Base-by-base conservation (phyloP, 2,329 filamentous ascomycete species). In the Ramularia endophylla region DNA sequence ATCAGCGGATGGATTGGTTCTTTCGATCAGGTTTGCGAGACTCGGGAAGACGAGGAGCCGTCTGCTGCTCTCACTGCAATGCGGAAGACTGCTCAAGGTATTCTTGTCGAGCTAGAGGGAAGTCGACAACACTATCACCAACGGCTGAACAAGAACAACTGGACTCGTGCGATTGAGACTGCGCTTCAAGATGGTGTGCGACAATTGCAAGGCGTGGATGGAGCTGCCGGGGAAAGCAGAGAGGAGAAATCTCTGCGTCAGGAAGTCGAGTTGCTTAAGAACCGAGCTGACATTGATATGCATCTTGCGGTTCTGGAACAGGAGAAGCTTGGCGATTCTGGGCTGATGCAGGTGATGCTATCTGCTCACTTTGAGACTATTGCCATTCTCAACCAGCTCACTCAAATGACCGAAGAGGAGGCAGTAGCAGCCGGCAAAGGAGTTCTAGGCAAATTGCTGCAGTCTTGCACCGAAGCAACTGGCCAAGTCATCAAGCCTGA, bases 321-420 rank as follows among this genome's bases (percentile, higher is more conserved):
- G 56, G 89, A 97, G 48, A 90, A 83, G 66, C 73, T 76, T 18
- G 84, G 83, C 9, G 88, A 95, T 59, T 78, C 82, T 15, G 79
- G 77, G 13, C 78, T 85, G 51, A 74, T 95, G 57, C 89, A 95
- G 64, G 77, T 86, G 36, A 74, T 98, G 40, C 76, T 97, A 8
- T 83, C 85, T 39, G 87, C 90, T 9, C 90, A 97, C 57, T 94
- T 98, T 54, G 89, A 95, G 56, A 90, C 89, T 2, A 77, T 97
- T 46, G 73, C 86, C 4, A 87, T 88, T 1, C 77, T 98, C 40
- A 80, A 83, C 40, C 85, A 87, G 51, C 86, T 92, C 17, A 77
- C 90, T 53, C 72, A 77, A 27, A 87, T 97, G 81, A 83, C 76
- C 43, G 87, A 94, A 60, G 79, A 83, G 25, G 83, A 94, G 47